Evolutionary conservation across 441 rosid species (phyloP).

Genomic region (Euphorbia schlechtendalii): DNA sequence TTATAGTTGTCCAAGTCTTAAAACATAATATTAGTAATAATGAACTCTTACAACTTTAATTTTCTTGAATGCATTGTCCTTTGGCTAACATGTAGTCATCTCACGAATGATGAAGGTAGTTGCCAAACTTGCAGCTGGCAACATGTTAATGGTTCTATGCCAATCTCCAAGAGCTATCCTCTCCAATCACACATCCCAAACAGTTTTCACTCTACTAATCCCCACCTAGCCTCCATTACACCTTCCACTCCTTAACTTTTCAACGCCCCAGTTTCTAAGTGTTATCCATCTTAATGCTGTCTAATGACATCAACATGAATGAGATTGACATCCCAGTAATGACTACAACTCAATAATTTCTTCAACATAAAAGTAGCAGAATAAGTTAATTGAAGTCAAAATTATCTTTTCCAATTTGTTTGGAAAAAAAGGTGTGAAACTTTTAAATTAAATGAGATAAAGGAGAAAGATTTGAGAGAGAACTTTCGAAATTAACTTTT

Average conservation of each 20-base stretch:
- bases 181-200: neutral
- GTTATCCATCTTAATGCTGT: neutral
- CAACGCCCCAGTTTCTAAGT: neutral
- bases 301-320: neutral
- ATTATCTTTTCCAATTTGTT: neutral
- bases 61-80: neutral
- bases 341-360: neutral
- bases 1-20: too few relatives aligned
- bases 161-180: conserved; percentile 1
- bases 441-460: neutral
- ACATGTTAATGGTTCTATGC: neutral
- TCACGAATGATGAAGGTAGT: neutral
- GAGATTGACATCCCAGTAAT: neutral
- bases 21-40: neutral
- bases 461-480: neutral
- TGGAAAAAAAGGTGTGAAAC: neutral
- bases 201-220: neutral
- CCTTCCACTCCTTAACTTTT: neutral
- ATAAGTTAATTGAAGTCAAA: neutral
- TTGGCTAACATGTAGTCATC: neutral
- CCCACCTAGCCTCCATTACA: neutral
- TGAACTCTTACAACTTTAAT: neutral
- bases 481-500: neutral
- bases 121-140: neutral
- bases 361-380: neutral